Base-by-base conservation (phyloP, 805 yeast species). In the Yamadazyma phyllophila region DNA sequence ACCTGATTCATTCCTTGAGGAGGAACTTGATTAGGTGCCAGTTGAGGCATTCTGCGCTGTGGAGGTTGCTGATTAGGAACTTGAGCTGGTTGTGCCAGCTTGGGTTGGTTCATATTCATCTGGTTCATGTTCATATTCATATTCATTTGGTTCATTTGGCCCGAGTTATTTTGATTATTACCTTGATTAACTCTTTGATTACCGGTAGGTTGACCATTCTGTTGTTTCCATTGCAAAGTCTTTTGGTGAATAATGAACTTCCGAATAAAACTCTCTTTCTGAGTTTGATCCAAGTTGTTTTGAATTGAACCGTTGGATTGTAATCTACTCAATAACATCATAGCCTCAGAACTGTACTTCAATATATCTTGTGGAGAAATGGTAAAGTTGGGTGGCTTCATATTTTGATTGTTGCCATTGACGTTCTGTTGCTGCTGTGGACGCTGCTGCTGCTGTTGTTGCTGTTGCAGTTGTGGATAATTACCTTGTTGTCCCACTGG, bases 181-280 rank as follows among this genome's bases (percentile, higher is more conserved):
- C 24, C 24, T 20, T 20, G 24, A 20, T 20, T 20, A 20, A 20
- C 24, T 20, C 24, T 20, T 20, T 20, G 24, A 20, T 20, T 20
- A 4, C 24, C 24, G 5, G 15, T 10, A 9, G 15, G 26, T 39
- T 50, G 59, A 14, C 57, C 62, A 41, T 65, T 57, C 48, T 65
- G 69, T 35, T 62, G 64, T 31, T 56, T 60, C 66, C 67, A 62
- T 12, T 55, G 48, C 15, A 49, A 48, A 9, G 55, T 53, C 41
- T 71, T 71, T 50, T 71, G 74, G 49, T 71, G 75, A 17, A 61
- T 49, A 33, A 72, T 68, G 52, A 56, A 72, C 49, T 66, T 67
- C 26, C 67, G 55, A 26, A 72, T 63, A 46, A 69, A 71, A 40
- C 55, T 63, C 43, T 69, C 74, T 51, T 63, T 66, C 47, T 65